Conservation (phyloP, 176 grass and related monocot species). For the Lolium multiflorum region DNA sequence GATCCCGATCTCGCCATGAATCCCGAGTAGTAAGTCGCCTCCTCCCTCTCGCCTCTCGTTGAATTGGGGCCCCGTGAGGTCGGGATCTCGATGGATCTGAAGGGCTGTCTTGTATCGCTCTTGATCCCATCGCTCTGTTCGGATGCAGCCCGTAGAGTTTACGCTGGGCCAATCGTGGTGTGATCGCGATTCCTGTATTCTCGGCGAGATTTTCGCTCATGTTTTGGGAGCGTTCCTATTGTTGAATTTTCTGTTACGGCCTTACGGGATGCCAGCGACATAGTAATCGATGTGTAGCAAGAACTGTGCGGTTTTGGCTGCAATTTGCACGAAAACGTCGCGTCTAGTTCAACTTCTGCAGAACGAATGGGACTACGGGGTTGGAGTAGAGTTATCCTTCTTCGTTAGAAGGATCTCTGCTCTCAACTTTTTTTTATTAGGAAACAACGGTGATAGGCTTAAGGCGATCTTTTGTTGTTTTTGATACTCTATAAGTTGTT, state of each 20-base stretch:
- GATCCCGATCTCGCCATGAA: slow-evolving; percentile 55
- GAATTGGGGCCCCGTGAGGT: background rate
- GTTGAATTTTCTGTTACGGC: background rate
- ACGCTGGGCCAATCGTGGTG: background rate
- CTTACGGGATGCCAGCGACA: background rate
- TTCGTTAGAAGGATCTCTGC: background rate
- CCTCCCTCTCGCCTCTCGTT: slow-evolving; percentile 17
- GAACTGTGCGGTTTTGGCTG: background rate
- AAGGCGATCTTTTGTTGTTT: background rate
- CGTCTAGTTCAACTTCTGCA: background rate
- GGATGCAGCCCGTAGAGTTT: background rate
- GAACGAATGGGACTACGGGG: background rate
- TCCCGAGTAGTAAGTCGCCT: slow-evolving; percentile 64
- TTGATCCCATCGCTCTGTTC: background rate
- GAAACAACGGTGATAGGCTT: too few relatives aligned
- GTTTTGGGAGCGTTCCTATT: background rate
- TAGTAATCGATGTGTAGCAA: background rate
- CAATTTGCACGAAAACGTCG: background rate
- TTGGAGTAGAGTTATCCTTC: background rate
- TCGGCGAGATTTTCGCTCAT: background rate
- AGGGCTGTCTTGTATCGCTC: background rate
- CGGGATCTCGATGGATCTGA: slow-evolving; percentile 30
- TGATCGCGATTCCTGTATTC: background rate
- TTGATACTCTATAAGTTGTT: background rate
- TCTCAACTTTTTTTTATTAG: background rate